phyloP scores from a whole-genome alignment of 495 filamentous ascomycete genomes.

The Podospora anserina region DNA sequence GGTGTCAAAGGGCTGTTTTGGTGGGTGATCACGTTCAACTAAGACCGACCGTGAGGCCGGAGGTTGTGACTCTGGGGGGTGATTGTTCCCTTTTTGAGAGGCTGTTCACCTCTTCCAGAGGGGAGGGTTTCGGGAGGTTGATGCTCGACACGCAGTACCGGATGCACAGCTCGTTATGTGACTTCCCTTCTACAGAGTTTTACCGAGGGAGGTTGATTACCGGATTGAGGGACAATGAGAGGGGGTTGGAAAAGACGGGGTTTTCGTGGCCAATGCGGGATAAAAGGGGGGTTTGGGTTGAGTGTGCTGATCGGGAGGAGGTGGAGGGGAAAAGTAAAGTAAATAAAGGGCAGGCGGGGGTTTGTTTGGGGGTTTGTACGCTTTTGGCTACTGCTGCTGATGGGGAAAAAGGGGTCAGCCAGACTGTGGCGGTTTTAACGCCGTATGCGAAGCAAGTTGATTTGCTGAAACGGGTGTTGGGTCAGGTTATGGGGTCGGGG shows the following conservation, averaged over 20 bases:
- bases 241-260: slow-evolving; percentile 29
- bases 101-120: slow-evolving; percentile 32
- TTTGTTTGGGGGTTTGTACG: slow-evolving; percentile 16
- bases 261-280: slow-evolving; percentile 22
- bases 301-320: slow-evolving; percentile 43
- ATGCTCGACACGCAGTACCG: slow-evolving; percentile 56
- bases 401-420: background rate
- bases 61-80: slow-evolving; percentile 37
- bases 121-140: slow-evolving; percentile 26
- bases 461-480: slow-evolving; percentile 32
- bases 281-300: slow-evolving; percentile 40
- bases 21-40: slow-evolving; percentile 56
- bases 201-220: slow-evolving; percentile 45
- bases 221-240: slow-evolving; percentile 27
- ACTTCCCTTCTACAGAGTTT: slow-evolving; percentile 48
- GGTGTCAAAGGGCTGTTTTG: slow-evolving; percentile 45
- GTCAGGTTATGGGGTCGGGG: slow-evolving; percentile 11
- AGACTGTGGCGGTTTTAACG: slow-evolving; percentile 34
- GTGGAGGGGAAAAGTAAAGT: slow-evolving; percentile 42
- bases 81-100: slow-evolving; percentile 53
- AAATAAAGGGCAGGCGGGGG: slow-evolving; percentile 43
- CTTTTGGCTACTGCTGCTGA: slow-evolving; percentile 8
- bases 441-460: slow-evolving; percentile 45
- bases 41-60: slow-evolving; percentile 44
- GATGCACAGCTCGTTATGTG: slow-evolving; percentile 49